Evolutionary conservation across 768 basidiomycete species (phyloP).

Genomic region (Boletus tomentosulus): DNA sequence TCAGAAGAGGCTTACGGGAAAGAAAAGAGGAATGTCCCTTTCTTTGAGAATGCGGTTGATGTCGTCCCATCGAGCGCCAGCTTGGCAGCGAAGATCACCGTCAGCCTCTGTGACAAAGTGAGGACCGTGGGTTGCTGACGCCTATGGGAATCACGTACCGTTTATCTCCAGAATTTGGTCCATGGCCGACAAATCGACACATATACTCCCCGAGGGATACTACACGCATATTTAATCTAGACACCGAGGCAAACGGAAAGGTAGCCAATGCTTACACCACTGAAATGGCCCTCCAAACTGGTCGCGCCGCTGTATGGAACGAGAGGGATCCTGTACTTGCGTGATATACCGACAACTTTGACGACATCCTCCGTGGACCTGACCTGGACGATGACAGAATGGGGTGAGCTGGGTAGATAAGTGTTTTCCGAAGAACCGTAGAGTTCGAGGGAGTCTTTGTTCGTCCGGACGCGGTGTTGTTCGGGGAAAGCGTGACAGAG

Average conservation of each 20-base stretch:
- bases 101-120: constrained; percentile 50
- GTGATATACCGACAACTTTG: constrained; percentile 70
- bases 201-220: constrained; percentile 54
- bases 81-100: constrained; percentile 70
- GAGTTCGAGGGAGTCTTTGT: constrained; percentile 44
- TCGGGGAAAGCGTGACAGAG: constrained; percentile 44
- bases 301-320: constrained; percentile 84
- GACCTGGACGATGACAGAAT: constrained; percentile 56
- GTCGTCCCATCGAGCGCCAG: constrained; percentile 76
- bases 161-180: constrained; percentile 58
- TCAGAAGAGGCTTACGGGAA: constrained; percentile 53
- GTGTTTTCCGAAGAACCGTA: constrained; percentile 70
- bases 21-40: constrained; percentile 75
- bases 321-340: constrained; percentile 70
- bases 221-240: constrained; percentile 14
- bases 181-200: constrained; percentile 65
- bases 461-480: constrained; percentile 47
- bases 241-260: neutral
- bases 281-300: constrained; percentile 82
- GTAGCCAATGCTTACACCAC: constrained; percentile 46
- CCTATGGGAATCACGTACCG: constrained; percentile 32
- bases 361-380: constrained; percentile 78
- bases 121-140: neutral
- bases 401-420: constrained; percentile 57
- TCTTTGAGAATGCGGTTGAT: constrained; percentile 67